Percentiles rank a stretch among this genome's conserved stretches.
phyloP scores from a whole-genome alignment of 805 yeast species.

The Wickerhamiella dianesei region DNA sequence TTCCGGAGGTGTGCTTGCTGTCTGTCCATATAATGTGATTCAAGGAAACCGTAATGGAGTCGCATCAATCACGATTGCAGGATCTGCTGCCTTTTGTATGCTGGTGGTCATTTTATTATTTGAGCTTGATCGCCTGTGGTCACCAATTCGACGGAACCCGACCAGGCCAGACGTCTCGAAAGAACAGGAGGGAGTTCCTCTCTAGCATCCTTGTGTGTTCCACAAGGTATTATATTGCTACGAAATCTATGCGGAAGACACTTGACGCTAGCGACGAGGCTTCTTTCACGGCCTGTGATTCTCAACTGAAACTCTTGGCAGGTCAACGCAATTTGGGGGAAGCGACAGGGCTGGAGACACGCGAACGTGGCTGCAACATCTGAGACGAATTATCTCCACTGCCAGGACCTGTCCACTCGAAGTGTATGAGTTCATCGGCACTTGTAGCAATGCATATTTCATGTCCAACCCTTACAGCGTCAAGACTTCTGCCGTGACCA shows the following conservation, averaged over 20 bases:
- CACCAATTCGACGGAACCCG: constrained; percentile 37
- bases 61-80: constrained; percentile 53
- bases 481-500: constrained; percentile 23
- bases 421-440: neutral
- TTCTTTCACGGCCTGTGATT: too few relatives aligned
- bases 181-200: constrained; percentile 81
- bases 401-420: too few relatives aligned
- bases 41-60: constrained; percentile 44
- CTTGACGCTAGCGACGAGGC: too few relatives aligned
- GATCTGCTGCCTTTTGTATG: constrained; percentile 41
- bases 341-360: too few relatives aligned
- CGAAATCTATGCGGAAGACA: constrained; percentile 19
- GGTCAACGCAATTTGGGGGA: too few relatives aligned
- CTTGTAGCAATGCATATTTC: constrained; percentile 1
- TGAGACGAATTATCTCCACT: too few relatives aligned
- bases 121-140: constrained; percentile 35
- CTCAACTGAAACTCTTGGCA: too few relatives aligned
- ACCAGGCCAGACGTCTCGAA: constrained; percentile 41
- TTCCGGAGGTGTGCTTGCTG: constrained; percentile 60
- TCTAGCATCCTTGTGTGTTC: constrained; percentile 29
- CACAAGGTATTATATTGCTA: constrained; percentile 4
- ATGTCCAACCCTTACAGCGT: constrained; percentile 10
- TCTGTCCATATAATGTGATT: constrained; percentile 61
- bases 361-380: too few relatives aligned
- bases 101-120: constrained; percentile 39